Percentiles rank a stretch among this genome's conserved stretches.
Conservation (phyloP, 2,329 filamentous ascomycete genomes). For the Phialemoniopsis sp. region DNA sequence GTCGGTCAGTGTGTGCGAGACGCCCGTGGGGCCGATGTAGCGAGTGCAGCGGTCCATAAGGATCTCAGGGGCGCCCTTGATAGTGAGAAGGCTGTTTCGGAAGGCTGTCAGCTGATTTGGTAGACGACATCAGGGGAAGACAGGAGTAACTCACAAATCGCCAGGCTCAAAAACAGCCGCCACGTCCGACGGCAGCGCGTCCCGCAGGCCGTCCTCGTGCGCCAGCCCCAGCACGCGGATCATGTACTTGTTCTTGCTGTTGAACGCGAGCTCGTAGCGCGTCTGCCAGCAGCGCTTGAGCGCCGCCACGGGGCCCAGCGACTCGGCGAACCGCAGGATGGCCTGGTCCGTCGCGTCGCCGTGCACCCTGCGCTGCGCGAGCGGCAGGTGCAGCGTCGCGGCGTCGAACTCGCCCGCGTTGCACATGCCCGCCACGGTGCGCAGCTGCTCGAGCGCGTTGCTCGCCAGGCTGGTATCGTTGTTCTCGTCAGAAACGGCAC, state of each 20-base stretch:
- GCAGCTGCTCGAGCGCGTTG: conserved; percentile 52
- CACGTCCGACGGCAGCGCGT: conserved; percentile 31
- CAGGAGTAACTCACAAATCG: conserved; percentile 25
- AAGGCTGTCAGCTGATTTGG: too few species aligned
- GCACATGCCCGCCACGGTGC: conserved; percentile 61
- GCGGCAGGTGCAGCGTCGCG: conserved; percentile 52
- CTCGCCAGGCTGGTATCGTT: conserved; percentile 15
- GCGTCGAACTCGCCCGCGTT: conserved; percentile 75
- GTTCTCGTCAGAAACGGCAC: conserved; percentile 5
- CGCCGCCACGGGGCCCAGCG: conserved; percentile 54
- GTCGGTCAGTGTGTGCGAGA: conserved; percentile 42
- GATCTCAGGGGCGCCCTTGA: conserved; percentile 76
- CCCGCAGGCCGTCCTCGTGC: conserved; percentile 26
- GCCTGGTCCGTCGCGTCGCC: conserved; percentile 77
- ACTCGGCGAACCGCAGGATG: conserved; percentile 67
- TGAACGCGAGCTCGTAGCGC: conserved; percentile 68
- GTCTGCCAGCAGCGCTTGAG: conserved; percentile 60
- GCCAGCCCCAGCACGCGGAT: conserved; percentile 54
- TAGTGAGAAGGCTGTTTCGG: conserved; percentile 55
- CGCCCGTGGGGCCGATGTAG: conserved; percentile 52
- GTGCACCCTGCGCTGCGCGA: conserved; percentile 60
- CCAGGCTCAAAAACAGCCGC: conserved; percentile 25
- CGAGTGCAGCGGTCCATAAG: conserved; percentile 59
- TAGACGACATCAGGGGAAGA: too few species aligned
- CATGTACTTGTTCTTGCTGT: conserved; percentile 84